Evolutionary conservation across 768 basidiomycete species (phyloP), one percentile per base, ranked within the genome.

Genomic region (Cystofilobasidium bisporidii): DNA sequence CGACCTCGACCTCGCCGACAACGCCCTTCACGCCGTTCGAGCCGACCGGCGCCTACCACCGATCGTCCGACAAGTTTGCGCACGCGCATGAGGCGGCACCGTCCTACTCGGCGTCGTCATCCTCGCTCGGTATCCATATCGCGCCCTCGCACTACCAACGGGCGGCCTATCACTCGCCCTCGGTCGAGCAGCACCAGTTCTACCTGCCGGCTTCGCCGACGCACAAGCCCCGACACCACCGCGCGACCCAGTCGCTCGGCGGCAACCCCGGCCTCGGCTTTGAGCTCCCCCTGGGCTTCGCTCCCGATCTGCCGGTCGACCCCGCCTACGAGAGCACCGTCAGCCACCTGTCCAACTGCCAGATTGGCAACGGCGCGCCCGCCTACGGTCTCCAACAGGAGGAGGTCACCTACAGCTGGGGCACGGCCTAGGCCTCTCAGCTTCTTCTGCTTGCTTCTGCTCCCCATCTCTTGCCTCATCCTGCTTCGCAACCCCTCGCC

Each of bases 331-430:
- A 56, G 53, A 28, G 30, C 18, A 32, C 53, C 10, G 53, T 56
- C 28, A 17, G 30, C 17, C 8, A 32, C 28, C 17, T 56, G 28
- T 56, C 53, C 8, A 20, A 2, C 53, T 56, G 53, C 53, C 53
- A 56, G 12, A 18, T 56, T 17, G 53, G 28, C 8, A 32, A 56
- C 53, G 53, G 32, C 18, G 53, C n/a, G n/a, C n/a, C n/a, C n/a
- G n/a, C n/a, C n/a, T n/a, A n/a, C 47, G 20, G 22, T n/a, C 47
- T 5, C 15, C 28, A 4, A 2, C 12, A 56, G 53, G 53, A 56
- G 53, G 53, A 56, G 53, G 53, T 56, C 53, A 56, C 53, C 28
- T 56, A 56, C 53, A 10, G 9, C 9, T 56, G 53, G 53, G 53
- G 53, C 53, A 56, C n/a, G 47, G 41, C 41, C 41, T 43, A 17